A percentile compares a stretch with the other conserved stretches of the same genome.
Evolutionary conservation across 2,329 filamentous ascomycete species (phyloP).

Genomic region (Myriosclerotinia scirpicola): DNA sequence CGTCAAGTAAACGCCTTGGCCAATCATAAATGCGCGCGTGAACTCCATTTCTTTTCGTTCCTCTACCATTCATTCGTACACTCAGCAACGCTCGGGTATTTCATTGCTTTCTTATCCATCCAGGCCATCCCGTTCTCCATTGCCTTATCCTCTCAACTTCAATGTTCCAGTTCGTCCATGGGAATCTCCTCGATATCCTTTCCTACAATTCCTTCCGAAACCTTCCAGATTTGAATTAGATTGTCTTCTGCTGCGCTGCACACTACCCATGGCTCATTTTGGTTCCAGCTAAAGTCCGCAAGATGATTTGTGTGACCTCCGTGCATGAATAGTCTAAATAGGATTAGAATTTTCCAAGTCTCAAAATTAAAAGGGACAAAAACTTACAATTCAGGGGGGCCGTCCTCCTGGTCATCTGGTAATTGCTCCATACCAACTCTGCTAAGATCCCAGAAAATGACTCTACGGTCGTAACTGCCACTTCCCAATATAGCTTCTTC

Average conservation of each 20-base stretch:
- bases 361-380: not conserved
- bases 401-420: conserved; percentile 92
- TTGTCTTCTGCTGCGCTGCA: conserved; percentile 97
- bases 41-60: conserved; percentile 5
- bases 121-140: not conserved
- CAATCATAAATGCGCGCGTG: not conserved
- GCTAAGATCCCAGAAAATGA: conserved; percentile 96
- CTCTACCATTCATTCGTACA: conserved; percentile 10
- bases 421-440: conserved; percentile 91
- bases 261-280: conserved; percentile 94
- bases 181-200: conserved; percentile 74
- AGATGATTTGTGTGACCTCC: conserved; percentile 97
- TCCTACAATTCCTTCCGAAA: conserved; percentile 77
- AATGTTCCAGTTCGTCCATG: conserved; percentile 73
- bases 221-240: conserved; percentile 91
- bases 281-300: conserved; percentile 97
- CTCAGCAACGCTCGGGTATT: conserved; percentile 14
- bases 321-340: conserved; percentile 85
- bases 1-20: conserved; percentile 8
- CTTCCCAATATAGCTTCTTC: conserved; percentile 88
- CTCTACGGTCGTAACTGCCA: conserved; percentile 86
- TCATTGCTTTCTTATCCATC: not conserved
- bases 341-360: conserved; percentile 11
- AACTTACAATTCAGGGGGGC: conserved; percentile 86
- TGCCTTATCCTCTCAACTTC: conserved; percentile 1